These are phyloP conservation scores for Dipteronia sinensis DNA, from an alignment of 345 rosid genomes.

Conservation along the genomic window DNA sequence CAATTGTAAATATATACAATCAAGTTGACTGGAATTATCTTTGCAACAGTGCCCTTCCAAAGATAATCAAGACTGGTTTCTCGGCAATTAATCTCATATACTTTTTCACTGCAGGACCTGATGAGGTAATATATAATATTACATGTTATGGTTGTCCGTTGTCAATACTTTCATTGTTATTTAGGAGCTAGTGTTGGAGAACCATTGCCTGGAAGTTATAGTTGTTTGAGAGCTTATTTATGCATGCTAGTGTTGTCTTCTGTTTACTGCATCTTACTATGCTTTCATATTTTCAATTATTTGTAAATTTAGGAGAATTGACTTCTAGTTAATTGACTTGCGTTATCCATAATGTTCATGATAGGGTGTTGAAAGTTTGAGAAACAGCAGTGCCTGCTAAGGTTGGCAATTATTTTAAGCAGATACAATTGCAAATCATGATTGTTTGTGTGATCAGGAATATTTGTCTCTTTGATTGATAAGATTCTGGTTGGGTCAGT, in stretches of 20 bases:
- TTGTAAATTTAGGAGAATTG: background rate
- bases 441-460: background rate
- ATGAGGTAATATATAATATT: slow-evolving; percentile 59
- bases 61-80: slow-evolving; percentile 97
- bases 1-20: background rate
- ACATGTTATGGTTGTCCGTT: background rate
- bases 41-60: slow-evolving; percentile 80
- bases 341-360: background rate
- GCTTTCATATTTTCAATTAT: background rate
- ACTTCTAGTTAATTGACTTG: background rate
- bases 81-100: slow-evolving; percentile 95
- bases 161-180: background rate
- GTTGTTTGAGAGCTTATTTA: background rate
- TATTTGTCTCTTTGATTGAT: background rate
- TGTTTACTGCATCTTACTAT: background rate
- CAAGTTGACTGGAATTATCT: slow-evolving; percentile 16
- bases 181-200: background rate
- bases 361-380: background rate
- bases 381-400: background rate
- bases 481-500: background rate
- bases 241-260: background rate
- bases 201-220: background rate
- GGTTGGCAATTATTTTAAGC: background rate
- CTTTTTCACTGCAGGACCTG: slow-evolving; percentile 97
- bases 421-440: background rate